Evolutionary conservation across 495 filamentous ascomycete genomes (phyloP).

Genomic region (Aspergillus ostianus): DNA sequence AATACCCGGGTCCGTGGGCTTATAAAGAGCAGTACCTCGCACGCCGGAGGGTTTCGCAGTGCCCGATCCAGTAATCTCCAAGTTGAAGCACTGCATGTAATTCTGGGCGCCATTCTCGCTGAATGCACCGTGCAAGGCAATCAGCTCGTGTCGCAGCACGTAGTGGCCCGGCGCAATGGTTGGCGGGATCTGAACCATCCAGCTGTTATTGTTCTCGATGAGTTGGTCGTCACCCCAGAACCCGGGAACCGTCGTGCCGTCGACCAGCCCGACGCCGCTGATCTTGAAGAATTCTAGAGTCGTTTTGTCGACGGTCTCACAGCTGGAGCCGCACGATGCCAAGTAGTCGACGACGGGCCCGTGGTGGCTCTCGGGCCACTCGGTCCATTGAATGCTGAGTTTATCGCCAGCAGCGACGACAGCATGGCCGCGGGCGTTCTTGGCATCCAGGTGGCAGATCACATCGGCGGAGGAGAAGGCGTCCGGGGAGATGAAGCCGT

Average conservation of each 20-base stretch:
- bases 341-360: conserved; percentile 67
- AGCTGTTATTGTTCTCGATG: conserved; percentile 56
- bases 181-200: conserved; percentile 59
- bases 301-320: conserved; percentile 53
- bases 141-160: conserved; percentile 67
- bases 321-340: conserved; percentile 59
- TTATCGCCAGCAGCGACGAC: conserved; percentile 43
- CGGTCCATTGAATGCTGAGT: conserved; percentile 41
- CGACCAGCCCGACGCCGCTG: conserved; percentile 50
- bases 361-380: conserved; percentile 48
- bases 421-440: conserved; percentile 37
- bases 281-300: conserved; percentile 68
- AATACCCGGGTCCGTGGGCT: conserved; percentile 51
- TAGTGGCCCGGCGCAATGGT: conserved; percentile 60
- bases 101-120: conserved; percentile 57
- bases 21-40: conserved; percentile 54
- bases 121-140: conserved; percentile 59
- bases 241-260: conserved; percentile 39
- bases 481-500: conserved; percentile 50
- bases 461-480: conserved; percentile 43
- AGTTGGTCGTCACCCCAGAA: conserved; percentile 61
- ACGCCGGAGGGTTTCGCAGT: conserved; percentile 48
- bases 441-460: conserved; percentile 49
- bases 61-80: conserved; percentile 58
- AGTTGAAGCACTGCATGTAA: conserved; percentile 68